Conservation (phyloP, 768 basidiomycete genomes). For the Agrocybe praecox region DNA sequence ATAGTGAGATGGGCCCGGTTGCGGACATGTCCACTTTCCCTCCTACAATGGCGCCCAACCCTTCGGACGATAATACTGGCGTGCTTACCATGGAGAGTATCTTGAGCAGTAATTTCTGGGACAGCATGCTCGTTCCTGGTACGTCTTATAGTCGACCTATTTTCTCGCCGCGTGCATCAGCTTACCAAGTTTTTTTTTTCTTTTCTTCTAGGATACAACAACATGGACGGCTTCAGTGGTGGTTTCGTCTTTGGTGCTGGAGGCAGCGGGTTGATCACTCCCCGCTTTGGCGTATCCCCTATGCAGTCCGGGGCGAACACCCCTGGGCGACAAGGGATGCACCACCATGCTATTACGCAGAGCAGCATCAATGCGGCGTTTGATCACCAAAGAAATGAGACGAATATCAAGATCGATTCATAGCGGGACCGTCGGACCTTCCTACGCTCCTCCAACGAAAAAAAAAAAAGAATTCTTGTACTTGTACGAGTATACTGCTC, state of each 20-base stretch:
- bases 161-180: not conserved
- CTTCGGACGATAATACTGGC: conserved; percentile 26
- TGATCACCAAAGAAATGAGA: conserved; percentile 30
- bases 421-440: conserved; percentile 12
- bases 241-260: conserved; percentile 87
- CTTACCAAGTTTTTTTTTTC: conserved; percentile 1
- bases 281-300: conserved; percentile 62
- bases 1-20: conserved; percentile 84
- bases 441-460: not conserved
- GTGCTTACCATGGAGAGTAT: conserved; percentile 83
- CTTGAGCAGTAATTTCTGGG: conserved; percentile 82
- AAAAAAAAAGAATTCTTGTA: not conserved
- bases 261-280: conserved; percentile 83
- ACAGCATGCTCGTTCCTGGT: conserved; percentile 87
- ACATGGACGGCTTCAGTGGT: conserved; percentile 81
- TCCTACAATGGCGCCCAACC: conserved; percentile 77
- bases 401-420: conserved; percentile 33
- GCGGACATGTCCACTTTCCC: conserved; percentile 85
- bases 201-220: conserved; percentile 64
- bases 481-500: not conserved
- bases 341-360: conserved; percentile 37
- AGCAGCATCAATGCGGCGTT: conserved; percentile 51
- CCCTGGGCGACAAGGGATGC: conserved; percentile 30
- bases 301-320: conserved; percentile 58
- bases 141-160: conserved; percentile 26